Base-by-base conservation (phyloP, 139 green algal genomes). In the Ulvella scutata region DNA sequence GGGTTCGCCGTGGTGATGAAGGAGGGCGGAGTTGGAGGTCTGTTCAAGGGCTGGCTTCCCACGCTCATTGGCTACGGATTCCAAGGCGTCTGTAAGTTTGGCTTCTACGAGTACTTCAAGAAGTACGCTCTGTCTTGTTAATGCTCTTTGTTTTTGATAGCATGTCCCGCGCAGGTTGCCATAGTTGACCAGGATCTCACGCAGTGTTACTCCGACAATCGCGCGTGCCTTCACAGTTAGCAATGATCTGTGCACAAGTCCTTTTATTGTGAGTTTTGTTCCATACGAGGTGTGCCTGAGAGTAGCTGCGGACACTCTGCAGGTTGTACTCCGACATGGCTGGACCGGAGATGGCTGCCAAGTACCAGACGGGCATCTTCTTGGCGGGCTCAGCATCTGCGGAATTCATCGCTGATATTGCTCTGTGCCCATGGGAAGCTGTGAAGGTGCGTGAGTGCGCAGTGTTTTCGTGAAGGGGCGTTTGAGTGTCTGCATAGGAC, bases 371-470 rank as follows among this genome's bases (percentile, higher is more conserved):
- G 61, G 38, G 91, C 21, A 89, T 97, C 35, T 97, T 85, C 87
- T 79, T 97, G 44, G 91, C 89, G 0, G 91, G 84, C 43, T 94
- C 88, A 20, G 92, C 92, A 23, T 93, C 84, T 37, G 92, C 92
- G 34, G 92, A 97, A 83, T 96, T 97, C 85, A 93, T 97, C 79
- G 92, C 92, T 33, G 92, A 97, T 81, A 90, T 97, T 73, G 90
- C 87, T 4, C 85, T 97, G 3, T 96, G 90, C 72, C 92, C 92
- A 43, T 96, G 96, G 60, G 92, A 97, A 84, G 92, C 92, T n/a
- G 89, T 96, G 62, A 97, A 97, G 88, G 90, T 93, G 38, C 4
- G 76, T 44, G 10, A 67, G 17, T 29, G 7, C 40, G 40, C 40
- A 59, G 40, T 59, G 40, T 17, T 17, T 59, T 59, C 0, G 40